Percentiles rank a stretch among this genome's conserved stretches.
phyloP scores from a whole-genome alignment of 228 moss, liverwort and hornwort species.

The Sphagnum fallax region DNA sequence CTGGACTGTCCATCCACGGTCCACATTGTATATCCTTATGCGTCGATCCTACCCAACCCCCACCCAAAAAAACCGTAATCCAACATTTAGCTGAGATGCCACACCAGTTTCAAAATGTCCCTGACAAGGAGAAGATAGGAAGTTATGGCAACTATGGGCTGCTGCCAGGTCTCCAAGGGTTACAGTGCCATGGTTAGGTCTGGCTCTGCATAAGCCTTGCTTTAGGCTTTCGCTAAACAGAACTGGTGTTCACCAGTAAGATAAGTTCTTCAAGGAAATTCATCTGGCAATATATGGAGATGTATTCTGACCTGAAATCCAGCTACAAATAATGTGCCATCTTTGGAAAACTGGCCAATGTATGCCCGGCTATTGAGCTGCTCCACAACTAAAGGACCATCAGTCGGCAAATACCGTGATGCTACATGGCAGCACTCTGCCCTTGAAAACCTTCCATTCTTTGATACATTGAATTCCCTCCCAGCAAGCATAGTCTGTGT shows the following conservation, averaged over 20 bases:
- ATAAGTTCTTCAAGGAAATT: too few relatives aligned
- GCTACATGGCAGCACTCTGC: constrained; percentile 75
- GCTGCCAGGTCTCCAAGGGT: too few relatives aligned
- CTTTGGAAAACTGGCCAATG: constrained; percentile 79
- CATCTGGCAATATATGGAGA: constrained; percentile 14
- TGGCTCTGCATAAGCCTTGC: too few relatives aligned
- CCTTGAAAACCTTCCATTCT: constrained; percentile 65
- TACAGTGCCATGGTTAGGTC: too few relatives aligned
- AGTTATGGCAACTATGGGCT: too few relatives aligned
- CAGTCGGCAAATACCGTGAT: constrained; percentile 48
- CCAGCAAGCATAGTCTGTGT: constrained; percentile 55
- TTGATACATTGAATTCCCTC: constrained; percentile 62
- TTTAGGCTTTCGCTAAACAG: too few relatives aligned
- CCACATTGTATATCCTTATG: constrained; percentile 71
- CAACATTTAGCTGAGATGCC: background rate
- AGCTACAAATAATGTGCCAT: constrained; percentile 82
- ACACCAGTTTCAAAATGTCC: background rate
- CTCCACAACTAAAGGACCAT: constrained; percentile 74
- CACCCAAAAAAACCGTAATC: background rate
- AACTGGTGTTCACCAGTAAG: too few relatives aligned
- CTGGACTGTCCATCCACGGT: constrained; percentile 60
- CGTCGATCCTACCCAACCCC: constrained; percentile 67
- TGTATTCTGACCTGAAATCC: constrained; percentile 69
- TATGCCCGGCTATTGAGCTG: constrained; percentile 64
- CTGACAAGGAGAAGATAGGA: background rate